Conservation (phyloP, 2,329 filamentous ascomycete species). For the Ustulina deusta region DNA sequence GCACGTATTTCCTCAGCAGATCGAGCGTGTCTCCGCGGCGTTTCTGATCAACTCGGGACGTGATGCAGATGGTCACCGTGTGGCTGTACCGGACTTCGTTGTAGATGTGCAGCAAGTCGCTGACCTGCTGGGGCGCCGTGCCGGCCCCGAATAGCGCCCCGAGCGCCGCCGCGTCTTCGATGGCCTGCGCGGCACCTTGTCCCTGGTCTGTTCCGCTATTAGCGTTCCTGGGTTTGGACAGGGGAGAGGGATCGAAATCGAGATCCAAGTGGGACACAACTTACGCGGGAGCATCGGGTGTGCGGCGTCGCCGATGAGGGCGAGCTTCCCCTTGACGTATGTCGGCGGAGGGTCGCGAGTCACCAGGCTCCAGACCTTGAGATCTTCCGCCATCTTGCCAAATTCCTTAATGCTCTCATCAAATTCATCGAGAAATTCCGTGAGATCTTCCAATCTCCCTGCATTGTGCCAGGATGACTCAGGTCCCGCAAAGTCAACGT, state of each 20-base stretch:
- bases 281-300: slow-evolving; percentile 39
- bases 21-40: slow-evolving; percentile 8
- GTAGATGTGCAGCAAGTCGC: slow-evolving; percentile 31
- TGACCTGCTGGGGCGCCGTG: slow-evolving; percentile 27
- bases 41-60: slow-evolving; percentile 21
- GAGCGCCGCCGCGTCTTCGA: slow-evolving; percentile 33
- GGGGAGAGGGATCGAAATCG: background rate
- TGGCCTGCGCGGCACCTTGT: slow-evolving; percentile 35
- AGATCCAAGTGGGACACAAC: background rate
- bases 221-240: background rate
- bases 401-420: slow-evolving; percentile 13
- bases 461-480: slow-evolving; percentile 30
- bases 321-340: slow-evolving; percentile 33
- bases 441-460: slow-evolving; percentile 24
- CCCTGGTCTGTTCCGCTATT: slow-evolving; percentile 25
- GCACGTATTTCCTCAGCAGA: slow-evolving; percentile 24
- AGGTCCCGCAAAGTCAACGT: background rate
- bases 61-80: slow-evolving; percentile 28
- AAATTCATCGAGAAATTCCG: background rate
- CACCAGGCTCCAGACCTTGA: slow-evolving; percentile 33
- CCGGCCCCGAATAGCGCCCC: slow-evolving; percentile 29
- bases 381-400: slow-evolving; percentile 29
- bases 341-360: slow-evolving; percentile 33
- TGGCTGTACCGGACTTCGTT: slow-evolving; percentile 35
- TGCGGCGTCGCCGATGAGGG: slow-evolving; percentile 35